phyloP scores from a whole-genome alignment of 208 protist genomes.

The Leptomonas seymouri region DNA sequence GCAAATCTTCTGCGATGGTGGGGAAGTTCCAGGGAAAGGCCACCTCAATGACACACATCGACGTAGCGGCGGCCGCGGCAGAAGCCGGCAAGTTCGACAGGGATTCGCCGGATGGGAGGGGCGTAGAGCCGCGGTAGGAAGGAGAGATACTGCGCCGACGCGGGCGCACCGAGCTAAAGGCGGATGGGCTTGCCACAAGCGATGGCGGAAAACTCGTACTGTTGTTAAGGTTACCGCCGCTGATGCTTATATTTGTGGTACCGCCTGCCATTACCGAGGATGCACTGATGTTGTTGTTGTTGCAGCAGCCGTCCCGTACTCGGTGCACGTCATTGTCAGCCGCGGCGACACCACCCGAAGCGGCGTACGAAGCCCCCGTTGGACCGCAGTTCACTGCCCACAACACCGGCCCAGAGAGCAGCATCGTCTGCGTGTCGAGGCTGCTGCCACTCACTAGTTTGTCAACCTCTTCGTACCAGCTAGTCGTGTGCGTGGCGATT shows the following conservation, averaged over 20 bases:
- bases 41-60: constrained; percentile 44
- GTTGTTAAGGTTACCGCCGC: background rate
- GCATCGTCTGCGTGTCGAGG: constrained; percentile 30
- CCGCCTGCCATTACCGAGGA: background rate
- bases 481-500: constrained; percentile 46
- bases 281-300: background rate
- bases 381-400: constrained; percentile 40
- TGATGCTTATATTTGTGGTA: background rate
- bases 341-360: constrained; percentile 6
- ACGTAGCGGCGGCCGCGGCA: background rate
- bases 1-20: constrained; percentile 61
- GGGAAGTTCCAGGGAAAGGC: constrained; percentile 47
- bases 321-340: constrained; percentile 16
- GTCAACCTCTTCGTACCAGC: constrained; percentile 64
- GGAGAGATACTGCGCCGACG: constrained; percentile 17
- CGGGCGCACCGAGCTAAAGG: background rate
- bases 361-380: constrained; percentile 1
- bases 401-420: constrained; percentile 52
- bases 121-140: background rate
- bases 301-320: background rate
- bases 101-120: background rate
- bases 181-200: background rate
- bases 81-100: background rate
- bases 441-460: constrained; percentile 24
- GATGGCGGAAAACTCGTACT: background rate